phyloP scores from a whole-genome alignment of 2,329 filamentous ascomycete genomes.

The Parastagonospora nodorum region DNA sequence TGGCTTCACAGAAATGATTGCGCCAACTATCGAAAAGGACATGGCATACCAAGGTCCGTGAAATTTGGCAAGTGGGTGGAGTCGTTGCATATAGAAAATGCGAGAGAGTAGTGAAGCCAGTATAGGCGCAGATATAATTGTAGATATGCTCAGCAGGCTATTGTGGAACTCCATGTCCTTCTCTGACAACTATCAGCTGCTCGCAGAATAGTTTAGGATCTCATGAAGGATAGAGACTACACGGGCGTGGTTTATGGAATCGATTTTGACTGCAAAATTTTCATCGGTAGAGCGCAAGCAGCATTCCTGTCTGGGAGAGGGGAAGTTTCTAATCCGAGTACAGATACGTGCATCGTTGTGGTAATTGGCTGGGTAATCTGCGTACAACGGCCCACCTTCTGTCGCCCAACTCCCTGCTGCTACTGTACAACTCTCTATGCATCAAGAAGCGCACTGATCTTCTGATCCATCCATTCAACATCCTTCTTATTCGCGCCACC shows the following conservation, averaged over 20 bases:
- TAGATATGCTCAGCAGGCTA: constrained; percentile 2
- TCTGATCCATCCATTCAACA: constrained; percentile 24
- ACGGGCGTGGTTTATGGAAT: too few species aligned
- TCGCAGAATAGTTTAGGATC: too few species aligned
- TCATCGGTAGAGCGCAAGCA: too few species aligned
- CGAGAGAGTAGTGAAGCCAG: constrained; percentile 15
- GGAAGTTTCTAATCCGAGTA: too few species aligned
- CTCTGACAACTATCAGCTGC: too few species aligned
- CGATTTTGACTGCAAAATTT: too few species aligned
- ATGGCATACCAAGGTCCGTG: constrained; percentile 50
- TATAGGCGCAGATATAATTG: constrained; percentile 6
- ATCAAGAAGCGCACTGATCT: constrained; percentile 12
- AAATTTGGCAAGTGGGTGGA: constrained; percentile 50
- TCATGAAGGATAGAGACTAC: too few species aligned
- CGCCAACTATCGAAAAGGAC: constrained; percentile 39
- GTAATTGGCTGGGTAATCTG: too few species aligned
- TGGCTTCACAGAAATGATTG: constrained; percentile 31
- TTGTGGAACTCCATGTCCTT: neutral
- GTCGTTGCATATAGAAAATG: constrained; percentile 45
- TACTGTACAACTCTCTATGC: neutral
- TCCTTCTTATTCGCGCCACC: constrained; percentile 44
- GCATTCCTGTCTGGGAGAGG: too few species aligned
- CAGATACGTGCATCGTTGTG: too few species aligned
- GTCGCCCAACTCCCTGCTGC: neutral
- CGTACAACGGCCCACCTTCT: neutral